Base-by-base conservation (phyloP, 2,329 filamentous ascomycete species). In the Neoascochyta sp. region DNA sequence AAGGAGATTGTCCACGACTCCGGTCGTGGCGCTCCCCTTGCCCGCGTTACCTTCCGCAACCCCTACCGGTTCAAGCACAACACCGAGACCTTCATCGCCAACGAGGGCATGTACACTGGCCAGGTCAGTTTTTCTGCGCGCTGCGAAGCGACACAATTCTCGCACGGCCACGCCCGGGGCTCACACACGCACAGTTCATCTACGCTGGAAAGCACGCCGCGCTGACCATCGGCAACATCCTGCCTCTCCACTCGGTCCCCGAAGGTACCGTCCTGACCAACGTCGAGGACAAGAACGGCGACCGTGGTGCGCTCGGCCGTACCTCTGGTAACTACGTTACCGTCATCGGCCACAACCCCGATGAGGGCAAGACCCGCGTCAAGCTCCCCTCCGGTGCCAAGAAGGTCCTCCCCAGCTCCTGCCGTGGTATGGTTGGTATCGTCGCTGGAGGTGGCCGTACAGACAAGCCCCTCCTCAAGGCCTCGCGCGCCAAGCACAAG, bases 61-160 rank as follows among this genome's bases (percentile, higher is more conserved):
- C 88, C 92, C 63, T 98, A 98, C 84, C 81, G 82, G 73, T 96
- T 86, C 85, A 95, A 94, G 83, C 83, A 89, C 69, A 76, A 88
- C 70, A 90, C 84, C 71, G 89, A 98, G 83, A 98, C 92, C 60
- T 95, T 98, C 83, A 98, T 98, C 68, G 92, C 92, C 74, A 98
- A 96, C 76, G 92, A 96, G 80, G 92, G 92, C 77, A 95, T 96
- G 89, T 98, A 96, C 86, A 95, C 92, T 56, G 92, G 92, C 69
- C 92, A 98, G 75, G 57, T 62, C 24, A 56, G 55, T 55, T 41
- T 24, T 24, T 25, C 20, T 32, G n/a, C 30, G 9, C 22, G 11
- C 24, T 10, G 23, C 24, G 20, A 9, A 29, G n/a, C n/a, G n/a
- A n/a, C n/a, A n/a, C n/a, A 23, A 24, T 19, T 22, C 30, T 22